phyloP scores from a whole-genome alignment of 2,329 filamentous ascomycete genomes.

The Zymoseptoria brevis region DNA sequence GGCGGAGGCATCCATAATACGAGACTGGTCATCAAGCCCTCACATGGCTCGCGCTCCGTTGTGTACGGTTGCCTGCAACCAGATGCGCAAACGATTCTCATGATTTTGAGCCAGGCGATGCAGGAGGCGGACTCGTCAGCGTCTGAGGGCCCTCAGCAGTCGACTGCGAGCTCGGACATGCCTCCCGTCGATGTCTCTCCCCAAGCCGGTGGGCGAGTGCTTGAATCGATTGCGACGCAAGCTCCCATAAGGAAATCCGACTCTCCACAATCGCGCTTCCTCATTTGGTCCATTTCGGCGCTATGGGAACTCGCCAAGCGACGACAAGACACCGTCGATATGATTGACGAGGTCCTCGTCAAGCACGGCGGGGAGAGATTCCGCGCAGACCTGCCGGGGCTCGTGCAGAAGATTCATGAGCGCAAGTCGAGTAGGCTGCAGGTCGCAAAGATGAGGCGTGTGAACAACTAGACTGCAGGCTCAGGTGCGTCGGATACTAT shows the following conservation, averaged over 20 bases:
- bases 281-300: not conserved
- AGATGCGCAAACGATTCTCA: conserved; percentile 17
- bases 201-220: not conserved
- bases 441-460: not conserved
- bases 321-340: not conserved
- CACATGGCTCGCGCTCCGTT: conserved; percentile 5
- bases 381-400: conserved; percentile 8
- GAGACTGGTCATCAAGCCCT: not conserved
- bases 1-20: not conserved
- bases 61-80: conserved; percentile 20
- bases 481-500: not conserved
- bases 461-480: not conserved
- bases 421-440: not conserved
- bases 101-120: conserved; percentile 18
- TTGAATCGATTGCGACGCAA: not conserved
- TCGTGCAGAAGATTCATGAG: not conserved
- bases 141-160: not conserved
- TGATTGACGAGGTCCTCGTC: conserved; percentile 4
- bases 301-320: not conserved
- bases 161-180: not conserved
- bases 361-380: conserved; percentile 11
- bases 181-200: not conserved
- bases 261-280: not conserved
- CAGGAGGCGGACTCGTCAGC: conserved; percentile 5
- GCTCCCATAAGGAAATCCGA: not conserved